Conservation (phyloP, 352 stramenopile genomes). For the Phytophthora niederhauseri region DNA sequence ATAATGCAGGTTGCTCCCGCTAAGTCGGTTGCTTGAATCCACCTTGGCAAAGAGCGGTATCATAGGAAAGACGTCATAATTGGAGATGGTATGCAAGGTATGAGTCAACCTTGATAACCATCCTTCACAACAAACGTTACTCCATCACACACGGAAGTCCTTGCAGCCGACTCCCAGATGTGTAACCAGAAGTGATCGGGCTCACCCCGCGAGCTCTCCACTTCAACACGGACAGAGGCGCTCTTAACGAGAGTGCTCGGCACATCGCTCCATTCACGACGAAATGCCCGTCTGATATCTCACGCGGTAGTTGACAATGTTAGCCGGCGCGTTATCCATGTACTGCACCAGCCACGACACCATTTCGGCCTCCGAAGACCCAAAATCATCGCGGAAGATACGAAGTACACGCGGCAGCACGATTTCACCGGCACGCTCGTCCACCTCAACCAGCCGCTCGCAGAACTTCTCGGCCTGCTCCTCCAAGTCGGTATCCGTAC, state of each 20-base stretch:
- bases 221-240: conserved; percentile 21
- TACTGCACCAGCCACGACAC: conserved; percentile 88
- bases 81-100: neutral
- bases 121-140: conserved; percentile 20
- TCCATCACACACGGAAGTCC: conserved; percentile 12
- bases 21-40: conserved; percentile 16
- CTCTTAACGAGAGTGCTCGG: conserved; percentile 5
- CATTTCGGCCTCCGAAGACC: conserved; percentile 84
- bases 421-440: conserved; percentile 61
- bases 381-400: conserved; percentile 89
- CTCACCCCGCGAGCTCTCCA: neutral
- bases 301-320: conserved; percentile 83
- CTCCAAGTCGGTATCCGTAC: conserved; percentile 86
- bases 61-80: conserved; percentile 12
- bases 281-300: conserved; percentile 75
- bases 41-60: conserved; percentile 20
- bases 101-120: conserved; percentile 1
- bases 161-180: conserved; percentile 2
- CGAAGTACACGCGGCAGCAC: conserved; percentile 77
- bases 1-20: conserved; percentile 19
- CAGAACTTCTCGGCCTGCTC: conserved; percentile 85
- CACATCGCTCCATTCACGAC: conserved; percentile 42
- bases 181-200: conserved; percentile 13
- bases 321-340: conserved; percentile 70
- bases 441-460: conserved; percentile 61